Evolutionary conservation across 2,329 filamentous ascomycete species (phyloP).

Genomic region (Fusarium ramigenum): DNA sequence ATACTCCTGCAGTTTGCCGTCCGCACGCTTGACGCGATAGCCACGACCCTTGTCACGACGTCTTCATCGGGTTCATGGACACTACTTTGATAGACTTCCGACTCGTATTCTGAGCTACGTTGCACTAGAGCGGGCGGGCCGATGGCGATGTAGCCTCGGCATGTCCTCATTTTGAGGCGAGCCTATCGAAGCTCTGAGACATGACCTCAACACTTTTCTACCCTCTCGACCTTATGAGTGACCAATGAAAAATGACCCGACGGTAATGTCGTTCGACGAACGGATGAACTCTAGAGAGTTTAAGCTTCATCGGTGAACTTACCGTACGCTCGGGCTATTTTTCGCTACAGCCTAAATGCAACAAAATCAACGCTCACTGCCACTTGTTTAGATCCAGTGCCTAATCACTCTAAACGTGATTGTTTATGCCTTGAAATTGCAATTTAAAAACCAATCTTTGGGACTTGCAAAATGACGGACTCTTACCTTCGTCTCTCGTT

Average conservation of each 20-base stretch:
- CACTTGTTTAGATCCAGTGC: background rate
- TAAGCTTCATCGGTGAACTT: background rate
- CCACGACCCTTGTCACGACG: background rate
- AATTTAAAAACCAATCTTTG: background rate
- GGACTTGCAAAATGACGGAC: background rate
- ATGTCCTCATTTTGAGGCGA: background rate
- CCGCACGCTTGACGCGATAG: background rate
- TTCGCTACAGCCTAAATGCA: background rate
- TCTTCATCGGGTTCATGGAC: background rate
- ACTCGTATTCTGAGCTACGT: background rate
- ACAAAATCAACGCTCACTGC: background rate
- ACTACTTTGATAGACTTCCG: background rate
- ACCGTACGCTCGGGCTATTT: background rate
- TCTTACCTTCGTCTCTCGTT: background rate
- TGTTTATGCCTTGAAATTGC: rapidly evolving
- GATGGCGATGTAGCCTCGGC: background rate
- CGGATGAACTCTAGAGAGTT: rapidly evolving
- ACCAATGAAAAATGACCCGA: background rate
- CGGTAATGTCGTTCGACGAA: rapidly evolving
- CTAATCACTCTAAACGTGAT: background rate
- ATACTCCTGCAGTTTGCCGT: background rate
- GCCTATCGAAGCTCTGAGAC: background rate
- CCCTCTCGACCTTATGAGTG: no score
- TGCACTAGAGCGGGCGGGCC: background rate
- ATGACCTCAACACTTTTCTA: no score